phyloP scores from a whole-genome alignment of 257 asterid genomes.

The Solanum piurae region DNA sequence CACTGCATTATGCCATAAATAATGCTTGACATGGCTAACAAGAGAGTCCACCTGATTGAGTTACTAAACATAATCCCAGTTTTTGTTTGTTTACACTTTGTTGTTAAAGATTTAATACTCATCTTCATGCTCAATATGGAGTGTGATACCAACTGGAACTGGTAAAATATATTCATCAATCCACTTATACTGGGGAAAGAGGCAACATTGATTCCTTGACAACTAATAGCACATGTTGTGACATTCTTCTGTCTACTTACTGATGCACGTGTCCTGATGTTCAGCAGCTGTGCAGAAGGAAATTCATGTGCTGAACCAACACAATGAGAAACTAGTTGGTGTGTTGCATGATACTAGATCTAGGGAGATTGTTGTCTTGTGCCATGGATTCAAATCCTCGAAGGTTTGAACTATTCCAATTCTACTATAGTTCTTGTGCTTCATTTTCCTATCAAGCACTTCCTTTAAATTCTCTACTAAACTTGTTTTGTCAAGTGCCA shows the following conservation, averaged over 20 bases:
- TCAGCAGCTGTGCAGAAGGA: conserved; percentile 13
- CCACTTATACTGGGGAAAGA: neutral
- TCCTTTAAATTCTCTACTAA: too few species aligned
- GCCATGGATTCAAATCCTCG: conserved; percentile 36
- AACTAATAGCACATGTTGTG: neutral
- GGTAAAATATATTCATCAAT: neutral
- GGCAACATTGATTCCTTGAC: neutral
- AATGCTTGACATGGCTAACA: too few species aligned
- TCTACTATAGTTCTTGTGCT: neutral
- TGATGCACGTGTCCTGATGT: neutral
- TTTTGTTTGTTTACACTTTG: too few species aligned
- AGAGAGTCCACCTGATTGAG: too few species aligned
- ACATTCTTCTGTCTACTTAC: neutral
- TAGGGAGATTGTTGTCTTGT: conserved; percentile 25
- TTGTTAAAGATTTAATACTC: too few species aligned
- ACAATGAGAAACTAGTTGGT: conserved; percentile 32
- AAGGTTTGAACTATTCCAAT: conserved; percentile 9
- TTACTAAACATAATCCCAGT: too few species aligned
- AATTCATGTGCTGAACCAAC: conserved; percentile 13
- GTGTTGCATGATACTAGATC: conserved; percentile 40
- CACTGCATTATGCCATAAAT: too few species aligned
- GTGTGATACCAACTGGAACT: neutral
- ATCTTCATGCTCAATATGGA: neutral
- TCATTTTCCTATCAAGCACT: too few species aligned
- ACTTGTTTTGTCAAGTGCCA: too few species aligned